These are phyloP conservation scores for Priceomyces fermenticarens DNA, from an alignment of 805 yeast genomes.

Conservation along the genomic window DNA sequence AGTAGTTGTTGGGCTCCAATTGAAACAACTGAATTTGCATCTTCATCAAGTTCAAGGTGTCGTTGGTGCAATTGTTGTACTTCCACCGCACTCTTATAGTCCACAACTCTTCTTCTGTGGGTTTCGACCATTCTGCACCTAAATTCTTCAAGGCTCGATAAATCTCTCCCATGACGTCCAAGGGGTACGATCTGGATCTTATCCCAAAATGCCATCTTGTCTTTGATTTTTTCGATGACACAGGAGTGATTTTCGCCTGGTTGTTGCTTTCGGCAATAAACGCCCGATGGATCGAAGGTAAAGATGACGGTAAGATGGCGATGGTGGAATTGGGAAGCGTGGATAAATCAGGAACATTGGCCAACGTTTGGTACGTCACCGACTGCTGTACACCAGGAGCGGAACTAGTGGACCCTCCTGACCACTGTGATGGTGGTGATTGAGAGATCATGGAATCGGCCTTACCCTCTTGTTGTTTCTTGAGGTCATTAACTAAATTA, in stretches of 20 bases:
- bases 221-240: conserved; percentile 78
- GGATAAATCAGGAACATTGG: conserved; percentile 45
- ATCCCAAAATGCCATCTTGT: conserved; percentile 99
- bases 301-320: conserved; percentile 88
- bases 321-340: conserved; percentile 74
- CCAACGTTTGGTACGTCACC: conserved; percentile 45
- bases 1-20: conserved; percentile 90
- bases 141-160: conserved; percentile 88
- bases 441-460: conserved; percentile 58
- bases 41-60: conserved; percentile 75
- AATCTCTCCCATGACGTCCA: conserved; percentile 98
- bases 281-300: conserved; percentile 93
- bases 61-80: conserved; percentile 48
- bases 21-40: conserved; percentile 97
- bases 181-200: conserved; percentile 90
- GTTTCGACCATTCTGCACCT: conserved; percentile 97
- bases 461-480: conserved; percentile 47
- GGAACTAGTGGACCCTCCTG: conserved; percentile 22
- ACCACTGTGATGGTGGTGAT: conserved; percentile 56
- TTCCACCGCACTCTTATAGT: conserved; percentile 94
- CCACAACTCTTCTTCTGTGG: conserved; percentile 94
- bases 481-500: conserved; percentile 63
- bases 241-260: conserved; percentile 42
- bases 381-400: conserved; percentile 46
- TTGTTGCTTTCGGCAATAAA: conserved; percentile 64